Conservation (phyloP, 2,329 filamentous ascomycete genomes). For the Scedosporium aurantiacum region DNA sequence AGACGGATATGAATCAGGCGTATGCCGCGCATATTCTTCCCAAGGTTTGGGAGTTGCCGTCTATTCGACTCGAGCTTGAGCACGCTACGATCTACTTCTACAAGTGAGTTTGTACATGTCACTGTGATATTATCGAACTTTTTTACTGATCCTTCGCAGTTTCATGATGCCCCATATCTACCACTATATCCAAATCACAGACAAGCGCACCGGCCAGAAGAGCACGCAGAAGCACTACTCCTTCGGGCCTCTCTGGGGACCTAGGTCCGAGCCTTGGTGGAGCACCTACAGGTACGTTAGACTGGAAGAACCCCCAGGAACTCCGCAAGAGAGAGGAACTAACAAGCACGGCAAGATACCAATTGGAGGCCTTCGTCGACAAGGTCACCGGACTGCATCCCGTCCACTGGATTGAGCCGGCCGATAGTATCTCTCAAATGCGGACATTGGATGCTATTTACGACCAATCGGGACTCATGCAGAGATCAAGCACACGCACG, state of each 20-base stretch:
- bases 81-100: not conserved
- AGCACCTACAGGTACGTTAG: not conserved
- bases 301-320: not conserved
- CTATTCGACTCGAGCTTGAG: not conserved
- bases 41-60: conserved; percentile 4
- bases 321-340: not conserved
- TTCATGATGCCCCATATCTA: not conserved
- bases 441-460: conserved; percentile 36
- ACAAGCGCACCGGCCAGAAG: not conserved
- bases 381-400: conserved; percentile 25
- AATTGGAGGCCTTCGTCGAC: conserved; percentile 39
- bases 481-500: conserved; percentile 1
- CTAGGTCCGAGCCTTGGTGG: conserved; percentile 1
- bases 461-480: conserved; percentile 19
- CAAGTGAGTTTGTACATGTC: not conserved
- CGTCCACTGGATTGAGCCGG: conserved; percentile 26
- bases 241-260: not conserved
- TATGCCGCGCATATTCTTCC: not conserved
- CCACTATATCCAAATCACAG: not conserved
- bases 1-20: conserved; percentile 2
- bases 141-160: not conserved
- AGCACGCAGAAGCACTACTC: conserved; percentile 3
- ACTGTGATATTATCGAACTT: not conserved
- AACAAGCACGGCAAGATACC: conserved; percentile 14
- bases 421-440: conserved; percentile 33